These are phyloP conservation scores for Acer saccharum DNA, from an alignment of 345 rosid species.

Conservation along the genomic window DNA sequence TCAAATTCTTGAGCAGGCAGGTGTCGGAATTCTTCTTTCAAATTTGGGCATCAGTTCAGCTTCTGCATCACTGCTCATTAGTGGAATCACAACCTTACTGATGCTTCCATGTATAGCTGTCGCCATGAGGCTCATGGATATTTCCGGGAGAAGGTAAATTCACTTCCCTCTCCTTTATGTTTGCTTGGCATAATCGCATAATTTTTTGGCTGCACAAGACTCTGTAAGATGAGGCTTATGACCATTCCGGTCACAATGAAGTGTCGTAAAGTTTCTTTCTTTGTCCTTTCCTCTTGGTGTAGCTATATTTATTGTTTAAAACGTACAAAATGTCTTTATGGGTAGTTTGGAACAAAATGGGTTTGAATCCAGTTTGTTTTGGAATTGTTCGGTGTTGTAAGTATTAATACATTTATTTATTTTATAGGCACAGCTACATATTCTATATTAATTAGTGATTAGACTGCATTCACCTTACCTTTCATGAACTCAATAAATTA, in stretches of 20 bases:
- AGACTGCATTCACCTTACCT: neutral
- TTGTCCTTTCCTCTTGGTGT: neutral
- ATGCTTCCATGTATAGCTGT: slow-evolving; percentile 95
- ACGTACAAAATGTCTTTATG: neutral
- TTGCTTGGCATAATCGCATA: neutral
- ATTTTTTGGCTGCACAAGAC: neutral
- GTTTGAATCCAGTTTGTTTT: neutral
- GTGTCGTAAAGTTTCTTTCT: neutral
- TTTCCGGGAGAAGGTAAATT: slow-evolving; percentile 87
- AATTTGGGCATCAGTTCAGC: slow-evolving; percentile 72
- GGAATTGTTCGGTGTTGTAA: neutral
- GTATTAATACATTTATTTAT: neutral
- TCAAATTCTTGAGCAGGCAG: slow-evolving; percentile 96
- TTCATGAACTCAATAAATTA: neutral
- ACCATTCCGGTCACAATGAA: neutral
- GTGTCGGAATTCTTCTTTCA: slow-evolving; percentile 84
- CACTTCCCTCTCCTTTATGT: neutral
- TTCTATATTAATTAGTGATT: neutral
- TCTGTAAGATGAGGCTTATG: neutral
- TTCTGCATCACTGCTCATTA: slow-evolving; percentile 79
- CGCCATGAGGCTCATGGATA: slow-evolving; percentile 97
- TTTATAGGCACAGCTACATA: too few relatives aligned
- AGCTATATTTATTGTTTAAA: neutral
- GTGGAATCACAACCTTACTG: slow-evolving; percentile 83
- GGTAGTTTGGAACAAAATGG: neutral